These are phyloP conservation scores for Trichosporon inkin DNA, from an alignment of 1,284 basidiomycete species.

Conservation along the genomic window DNA sequence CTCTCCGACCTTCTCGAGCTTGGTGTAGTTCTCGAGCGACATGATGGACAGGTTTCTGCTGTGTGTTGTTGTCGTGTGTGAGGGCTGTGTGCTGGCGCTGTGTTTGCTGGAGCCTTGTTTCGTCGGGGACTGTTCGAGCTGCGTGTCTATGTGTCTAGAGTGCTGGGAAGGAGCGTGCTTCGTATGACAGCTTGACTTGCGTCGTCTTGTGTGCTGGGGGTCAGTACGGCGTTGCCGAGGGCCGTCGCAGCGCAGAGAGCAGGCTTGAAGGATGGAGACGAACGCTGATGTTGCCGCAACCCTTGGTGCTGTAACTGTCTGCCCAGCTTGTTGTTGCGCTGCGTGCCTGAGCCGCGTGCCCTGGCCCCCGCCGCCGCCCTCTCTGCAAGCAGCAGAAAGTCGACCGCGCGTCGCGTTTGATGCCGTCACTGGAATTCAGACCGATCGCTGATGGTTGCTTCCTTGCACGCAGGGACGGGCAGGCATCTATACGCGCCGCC, in stretches of 20 bases:
- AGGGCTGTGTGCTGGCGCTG: background rate
- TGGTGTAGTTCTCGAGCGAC: constrained; percentile 53
- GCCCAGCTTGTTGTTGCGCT: too few species aligned
- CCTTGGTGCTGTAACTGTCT: too few species aligned
- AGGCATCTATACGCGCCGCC: background rate
- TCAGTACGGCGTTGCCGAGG: too few species aligned
- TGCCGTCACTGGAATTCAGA: too few species aligned
- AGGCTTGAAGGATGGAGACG: too few species aligned
- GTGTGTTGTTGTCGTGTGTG: background rate
- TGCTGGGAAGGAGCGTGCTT: too few species aligned
- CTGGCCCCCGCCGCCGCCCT: background rate
- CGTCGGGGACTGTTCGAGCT: background rate
- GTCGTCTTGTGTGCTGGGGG: too few species aligned
- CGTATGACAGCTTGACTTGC: too few species aligned
- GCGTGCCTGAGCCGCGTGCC: too few species aligned
- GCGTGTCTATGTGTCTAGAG: background rate
- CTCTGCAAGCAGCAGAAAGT: background rate
- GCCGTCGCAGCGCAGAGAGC: too few species aligned
- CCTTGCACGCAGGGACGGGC: background rate
- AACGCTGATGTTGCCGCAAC: too few species aligned
- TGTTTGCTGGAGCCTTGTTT: background rate
- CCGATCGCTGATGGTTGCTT: too few species aligned
- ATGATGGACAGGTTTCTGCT: constrained; percentile 17
- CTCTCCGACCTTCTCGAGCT: constrained; percentile 78
- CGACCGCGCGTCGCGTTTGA: background rate